Percentiles rank a stretch among this genome's conserved stretches.
These are phyloP conservation scores for Trichosporon asahii DNA, from an alignment of 1,284 basidiomycete genomes.

Conservation along the genomic window DNA sequence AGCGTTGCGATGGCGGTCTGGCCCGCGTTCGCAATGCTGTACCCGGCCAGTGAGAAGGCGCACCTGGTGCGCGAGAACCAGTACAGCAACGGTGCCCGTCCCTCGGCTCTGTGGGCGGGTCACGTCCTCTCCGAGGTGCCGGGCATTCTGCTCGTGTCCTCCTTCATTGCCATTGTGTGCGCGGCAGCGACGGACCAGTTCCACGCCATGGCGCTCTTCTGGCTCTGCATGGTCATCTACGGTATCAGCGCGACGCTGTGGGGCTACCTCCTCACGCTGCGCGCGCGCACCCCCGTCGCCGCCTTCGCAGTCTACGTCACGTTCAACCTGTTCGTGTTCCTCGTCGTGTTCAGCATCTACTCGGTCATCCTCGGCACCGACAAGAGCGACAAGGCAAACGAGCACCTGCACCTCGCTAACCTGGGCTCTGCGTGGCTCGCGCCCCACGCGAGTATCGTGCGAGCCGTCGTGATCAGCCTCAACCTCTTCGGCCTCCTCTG, in stretches of 20 bases:
- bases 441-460: conserved; percentile 58
- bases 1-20: conserved; percentile 58
- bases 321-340: conserved; percentile 69
- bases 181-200: conserved; percentile 61
- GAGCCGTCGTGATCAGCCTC: conserved; percentile 67
- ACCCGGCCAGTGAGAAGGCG: conserved; percentile 63
- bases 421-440: conserved; percentile 59
- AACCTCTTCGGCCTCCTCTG: conserved; percentile 75
- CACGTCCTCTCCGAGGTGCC: conserved; percentile 72
- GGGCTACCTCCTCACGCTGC: conserved; percentile 63
- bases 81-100: conserved; percentile 64
- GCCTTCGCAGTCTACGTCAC: conserved; percentile 70
- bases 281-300: conserved; percentile 65
- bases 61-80: conserved; percentile 66
- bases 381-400: conserved; percentile 56
- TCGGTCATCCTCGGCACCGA: conserved; percentile 39
- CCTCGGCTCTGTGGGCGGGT: conserved; percentile 71
- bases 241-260: conserved; percentile 67
- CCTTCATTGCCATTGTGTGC: conserved; percentile 63
- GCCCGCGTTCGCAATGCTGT: conserved; percentile 74
- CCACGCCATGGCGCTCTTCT: conserved; percentile 60
- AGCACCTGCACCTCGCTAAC: conserved; percentile 63
- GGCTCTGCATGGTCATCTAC: conserved; percentile 69
- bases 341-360: conserved; percentile 52
- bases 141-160: conserved; percentile 59